Conservation (phyloP, 495 filamentous ascomycete genomes). For the Penicillium macrosclerotiorum region DNA sequence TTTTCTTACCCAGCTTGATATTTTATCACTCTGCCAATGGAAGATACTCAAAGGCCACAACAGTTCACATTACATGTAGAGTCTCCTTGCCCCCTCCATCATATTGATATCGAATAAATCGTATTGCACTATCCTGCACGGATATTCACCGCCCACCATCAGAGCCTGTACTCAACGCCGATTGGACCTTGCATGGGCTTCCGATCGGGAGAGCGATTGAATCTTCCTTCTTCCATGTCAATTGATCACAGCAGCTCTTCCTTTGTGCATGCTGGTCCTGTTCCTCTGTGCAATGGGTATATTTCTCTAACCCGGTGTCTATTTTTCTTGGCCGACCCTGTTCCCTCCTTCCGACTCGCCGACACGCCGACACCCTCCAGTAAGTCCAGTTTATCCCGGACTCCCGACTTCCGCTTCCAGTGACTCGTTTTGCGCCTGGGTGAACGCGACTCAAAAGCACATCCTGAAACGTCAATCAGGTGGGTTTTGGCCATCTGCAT, state of each 20-base stretch:
- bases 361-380: too few relatives aligned
- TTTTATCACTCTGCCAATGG: too few relatives aligned
- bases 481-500: background rate
- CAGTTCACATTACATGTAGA: too few relatives aligned
- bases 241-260: conserved; percentile 10
- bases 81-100: too few relatives aligned
- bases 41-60: too few relatives aligned
- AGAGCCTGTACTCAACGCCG: conserved; percentile 8
- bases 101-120: too few relatives aligned
- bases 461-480: conserved; percentile 2
- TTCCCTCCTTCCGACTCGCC: conserved; percentile 10
- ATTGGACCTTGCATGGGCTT: conserved; percentile 14
- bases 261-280: conserved; percentile 1
- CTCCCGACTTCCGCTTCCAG: conserved; percentile 13
- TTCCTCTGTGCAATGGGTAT: conserved; percentile 16
- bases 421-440: conserved; percentile 14
- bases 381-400: too few relatives aligned
- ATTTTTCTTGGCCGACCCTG: conserved; percentile 12
- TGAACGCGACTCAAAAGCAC: background rate
- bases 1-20: too few relatives aligned
- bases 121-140: background rate
- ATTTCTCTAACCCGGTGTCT: conserved; percentile 12
- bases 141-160: conserved; percentile 6
- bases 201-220: conserved; percentile 9
- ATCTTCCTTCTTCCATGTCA: conserved; percentile 7